These are phyloP conservation scores for Nannochloris sp. DNA, from an alignment of 139 green algal genomes.

Conservation along the genomic window DNA sequence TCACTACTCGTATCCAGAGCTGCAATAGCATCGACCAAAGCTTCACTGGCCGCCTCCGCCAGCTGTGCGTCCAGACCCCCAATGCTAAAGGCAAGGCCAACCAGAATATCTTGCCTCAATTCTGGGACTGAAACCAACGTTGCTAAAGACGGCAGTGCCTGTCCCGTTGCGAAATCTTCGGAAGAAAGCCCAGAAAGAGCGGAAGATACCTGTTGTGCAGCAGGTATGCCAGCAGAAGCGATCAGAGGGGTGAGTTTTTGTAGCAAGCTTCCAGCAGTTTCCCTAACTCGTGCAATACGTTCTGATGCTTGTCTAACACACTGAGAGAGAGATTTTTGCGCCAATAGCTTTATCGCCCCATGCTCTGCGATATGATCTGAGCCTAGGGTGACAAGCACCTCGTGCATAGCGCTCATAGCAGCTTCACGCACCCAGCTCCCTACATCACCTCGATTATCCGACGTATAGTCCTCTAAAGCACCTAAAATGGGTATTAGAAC, in stretches of 20 bases:
- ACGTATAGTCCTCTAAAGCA: slow-evolving; percentile 81
- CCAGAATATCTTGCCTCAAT: slow-evolving; percentile 40
- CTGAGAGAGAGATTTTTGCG: slow-evolving; percentile 13
- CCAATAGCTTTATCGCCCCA: not conserved
- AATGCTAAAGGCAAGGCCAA: slow-evolving; percentile 71
- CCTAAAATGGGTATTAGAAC: slow-evolving; percentile 39
- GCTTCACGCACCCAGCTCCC: slow-evolving; percentile 89
- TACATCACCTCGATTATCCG: slow-evolving; percentile 92
- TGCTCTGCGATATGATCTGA: not conserved
- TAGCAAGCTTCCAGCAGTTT: slow-evolving; percentile 26
- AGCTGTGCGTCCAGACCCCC: slow-evolving; percentile 74
- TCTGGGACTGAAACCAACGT: slow-evolving; percentile 21
- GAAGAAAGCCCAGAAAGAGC: not conserved
- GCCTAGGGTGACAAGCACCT: slow-evolving; percentile 25
- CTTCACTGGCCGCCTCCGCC: slow-evolving; percentile 27
- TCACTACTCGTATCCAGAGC: too few relatives aligned
- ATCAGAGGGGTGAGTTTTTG: not conserved
- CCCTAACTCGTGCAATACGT: slow-evolving; percentile 70
- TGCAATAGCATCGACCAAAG: slow-evolving; percentile 38
- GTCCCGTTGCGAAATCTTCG: slow-evolving; percentile 6
- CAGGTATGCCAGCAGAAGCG: slow-evolving; percentile 4
- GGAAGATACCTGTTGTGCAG: not conserved
- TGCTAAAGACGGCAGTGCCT: slow-evolving; percentile 32
- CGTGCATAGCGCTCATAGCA: slow-evolving; percentile 53
- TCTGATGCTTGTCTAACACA: slow-evolving; percentile 75